Conservation (phyloP, 495 filamentous ascomycete species). For the Copromyces sp. region DNA sequence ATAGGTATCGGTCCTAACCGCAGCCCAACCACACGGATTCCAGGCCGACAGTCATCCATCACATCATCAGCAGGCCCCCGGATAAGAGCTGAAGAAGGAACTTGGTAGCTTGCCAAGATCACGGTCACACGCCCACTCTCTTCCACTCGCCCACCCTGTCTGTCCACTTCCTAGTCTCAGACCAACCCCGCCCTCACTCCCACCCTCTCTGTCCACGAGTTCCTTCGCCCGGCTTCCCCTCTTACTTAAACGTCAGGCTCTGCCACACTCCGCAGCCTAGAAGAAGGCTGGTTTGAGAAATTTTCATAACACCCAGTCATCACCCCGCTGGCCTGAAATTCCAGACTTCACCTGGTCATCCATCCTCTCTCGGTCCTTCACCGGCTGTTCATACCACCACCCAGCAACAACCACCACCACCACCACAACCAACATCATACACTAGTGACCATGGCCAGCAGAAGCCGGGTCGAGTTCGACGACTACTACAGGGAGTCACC, state of each 20-base stretch:
- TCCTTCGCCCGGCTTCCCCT: not conserved
- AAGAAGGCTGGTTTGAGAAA: not conserved
- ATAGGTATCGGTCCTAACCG: not conserved
- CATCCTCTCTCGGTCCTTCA: not conserved
- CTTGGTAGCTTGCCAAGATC: not conserved
- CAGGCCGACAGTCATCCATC: not conserved
- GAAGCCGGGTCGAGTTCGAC: constrained; percentile 30
- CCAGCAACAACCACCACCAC: not conserved
- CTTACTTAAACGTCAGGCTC: not conserved
- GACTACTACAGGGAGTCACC: constrained; percentile 29
- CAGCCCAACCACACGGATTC: not conserved
- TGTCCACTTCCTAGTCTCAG: constrained; percentile 3
- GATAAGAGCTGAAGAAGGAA: not conserved
- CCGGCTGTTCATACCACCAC: constrained; percentile 3
- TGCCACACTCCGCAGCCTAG: not conserved
- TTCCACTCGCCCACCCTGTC: constrained; percentile 1
- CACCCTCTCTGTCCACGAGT: not conserved
- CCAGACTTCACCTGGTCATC: not conserved
- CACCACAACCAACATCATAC: constrained; percentile 1
- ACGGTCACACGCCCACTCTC: not conserved
- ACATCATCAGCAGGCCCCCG: not conserved
- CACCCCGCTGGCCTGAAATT: not conserved
- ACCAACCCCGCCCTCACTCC: constrained; percentile 3
- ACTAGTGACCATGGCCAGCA: constrained; percentile 17
- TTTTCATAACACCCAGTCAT: not conserved